Evolutionary conservation across 768 basidiomycete genomes (phyloP), one percentile per base, ranked within the genome.

Genomic region (Candolleomyces eurysporus): DNA sequence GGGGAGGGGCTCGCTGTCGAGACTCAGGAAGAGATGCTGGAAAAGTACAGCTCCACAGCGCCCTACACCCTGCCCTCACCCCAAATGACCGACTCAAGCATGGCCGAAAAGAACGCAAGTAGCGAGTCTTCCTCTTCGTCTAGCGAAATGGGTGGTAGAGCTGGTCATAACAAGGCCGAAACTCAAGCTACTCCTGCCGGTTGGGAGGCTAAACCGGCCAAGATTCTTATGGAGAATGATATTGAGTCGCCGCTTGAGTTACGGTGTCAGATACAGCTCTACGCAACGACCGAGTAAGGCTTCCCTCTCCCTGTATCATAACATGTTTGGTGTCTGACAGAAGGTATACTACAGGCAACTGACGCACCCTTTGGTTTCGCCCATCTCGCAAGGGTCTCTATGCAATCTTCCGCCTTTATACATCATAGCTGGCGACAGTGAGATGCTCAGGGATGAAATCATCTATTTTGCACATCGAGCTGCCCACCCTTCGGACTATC

Each of bases 381-480:
- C 92, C 0, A 73, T 88, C 9, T 72, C 91, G 36, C 85, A 87
- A 62, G 86, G 87, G 2, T 90, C 89, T 30, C 72, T 93, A 5
- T 90, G 90, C 0, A 88, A 91, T 48, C 78, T 94, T 0, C 88
- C 88, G 1, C 91, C 91, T 8, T 71, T 94, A 13, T 88, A 90
- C 65, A 84, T 94, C 61, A 72, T 90, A 26, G 84, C 84, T 2
- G 90, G 91, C 0, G 82, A 92, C 63, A 85, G 84, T 13, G 92
- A 93, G 69, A 84, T 90, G 0, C 70, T 93, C 40, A 73, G 90
- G 19, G 92, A 94, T 69, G 91, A 93, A 72, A 86, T 90, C 31
- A 77, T 92, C 7, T 91, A 88, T 67, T 65, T 87, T 62, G 91
- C 92, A 0, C 92, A 94, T 70, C 88, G 89, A 65, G 91, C 91